Base-by-base conservation (phyloP, 352 stramenopile species). In the Peronospora tabacina region DNA sequence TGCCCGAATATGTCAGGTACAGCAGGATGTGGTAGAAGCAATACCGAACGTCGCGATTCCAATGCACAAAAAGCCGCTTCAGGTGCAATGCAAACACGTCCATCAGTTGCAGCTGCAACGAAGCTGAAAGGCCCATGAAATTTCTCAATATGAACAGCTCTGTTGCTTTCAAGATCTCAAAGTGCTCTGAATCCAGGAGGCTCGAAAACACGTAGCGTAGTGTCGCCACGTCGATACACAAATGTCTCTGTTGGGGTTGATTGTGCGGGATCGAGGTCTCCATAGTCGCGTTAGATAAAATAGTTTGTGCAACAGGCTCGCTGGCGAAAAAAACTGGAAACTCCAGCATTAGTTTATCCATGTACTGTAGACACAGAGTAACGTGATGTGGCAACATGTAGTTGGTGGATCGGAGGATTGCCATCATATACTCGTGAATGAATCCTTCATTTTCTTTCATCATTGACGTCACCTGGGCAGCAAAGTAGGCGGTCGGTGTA, bases 11-110 rank as follows among this genome's bases (percentile, higher is more conserved):
- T 39, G 78, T 85, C 47, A 90, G 64, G 58, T 92, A 92, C 16
- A 92, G 49, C 52, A 92, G 36, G 22, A 86, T 68, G 51, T 90
- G 76, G 61, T 80, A 85, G 71, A 73, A 92, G 58, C 79, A 88
- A 53, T 82, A 92, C 29, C 81, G 78, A 20, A 92, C 81, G 66
- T 92, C 81, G 39, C 76, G 78, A 56, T 85, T 74, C 81, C 81
- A 92, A 55, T 92, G 81, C 30, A 89, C 58, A 52, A 92, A 88
- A 20, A 92, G 68, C 1, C 65, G 66, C 29, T 65, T 68, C 28
- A 88, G 72, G 39, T 87, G 63, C 20, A 34, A 53, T 0, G 65
- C 72, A 10, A 90, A 71, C 24, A 84, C 48, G 13, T 61, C 47
- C 9, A 66, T 66, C 20, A 92, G 49, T 24, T 73, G 60, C 1